Base-by-base conservation (phyloP, 371 early-diverging fungal species). In the Haplosporangium sp. region DNA sequence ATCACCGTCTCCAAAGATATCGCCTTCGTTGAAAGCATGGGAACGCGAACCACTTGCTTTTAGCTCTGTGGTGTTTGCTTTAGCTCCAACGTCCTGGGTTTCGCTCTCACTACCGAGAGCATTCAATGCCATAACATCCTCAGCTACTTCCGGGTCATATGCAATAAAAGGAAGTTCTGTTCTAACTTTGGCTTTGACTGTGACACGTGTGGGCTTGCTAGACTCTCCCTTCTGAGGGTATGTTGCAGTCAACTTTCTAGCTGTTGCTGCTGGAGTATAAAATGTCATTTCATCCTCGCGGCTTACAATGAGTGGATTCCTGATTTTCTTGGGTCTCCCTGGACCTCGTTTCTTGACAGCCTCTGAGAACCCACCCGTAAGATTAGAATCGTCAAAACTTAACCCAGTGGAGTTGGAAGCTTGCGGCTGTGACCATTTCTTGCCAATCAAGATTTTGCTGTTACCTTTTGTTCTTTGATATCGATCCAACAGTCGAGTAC, bases 1-100 rank as follows among this genome's bases (percentile, higher is more conserved):
- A n/a, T 75, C 75, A 15, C 81, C 66, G 34, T 71, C 75, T 44
- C 81, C 81, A 57, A 81, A 81, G 34, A 81, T 66, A 17, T 75
- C 75, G 10, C 53, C 65, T 35, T 81, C 74, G 37, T 63, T 64
- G 37, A 67, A 63, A 1, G 53, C 0, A 9, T 35, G 20, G 4
- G 64, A 50, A 10, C 34, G 53, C 1, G 55, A 11, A 19, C 45
- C 57, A 9, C 61, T 50, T 3, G 42, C 34, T 19, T 20, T 15
- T 6, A n/a, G 37, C 13, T 35, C 4, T 13, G 9, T 50, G 20
- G 27, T 7, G 27, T 39, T 27, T 27, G 45, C 9, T 38, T 50
- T 27, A 15, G 63, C 37, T 35, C 11, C 50, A 10, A 6, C 19
- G 0, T 42, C 59, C 4, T 45, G 53, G 5, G 44, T n/a, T 1